Evolutionary conservation across 1,284 basidiomycete genomes (phyloP).

Genomic region (Austropuccinia psidii): DNA sequence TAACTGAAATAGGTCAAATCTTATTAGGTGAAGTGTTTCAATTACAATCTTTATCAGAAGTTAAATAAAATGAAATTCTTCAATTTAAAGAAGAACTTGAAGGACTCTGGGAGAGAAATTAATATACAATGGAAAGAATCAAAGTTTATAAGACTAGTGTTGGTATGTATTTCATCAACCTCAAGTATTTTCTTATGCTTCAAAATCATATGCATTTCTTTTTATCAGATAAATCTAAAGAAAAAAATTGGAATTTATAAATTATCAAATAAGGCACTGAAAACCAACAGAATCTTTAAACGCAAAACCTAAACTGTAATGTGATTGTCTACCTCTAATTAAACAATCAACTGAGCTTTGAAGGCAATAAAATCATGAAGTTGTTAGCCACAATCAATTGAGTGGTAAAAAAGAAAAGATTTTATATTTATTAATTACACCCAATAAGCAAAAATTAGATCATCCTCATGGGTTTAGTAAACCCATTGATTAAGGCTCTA

Average conservation of each 20-base stretch:
- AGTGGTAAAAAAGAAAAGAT: slow-evolving; percentile 35
- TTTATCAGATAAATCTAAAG: slow-evolving; percentile 66
- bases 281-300: slow-evolving; percentile 62
- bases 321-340: slow-evolving; percentile 71
- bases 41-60: slow-evolving; percentile 72
- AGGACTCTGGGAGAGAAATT: slow-evolving; percentile 61
- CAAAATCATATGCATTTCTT: slow-evolving; percentile 28
- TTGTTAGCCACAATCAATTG: background rate
- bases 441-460: slow-evolving; percentile 34
- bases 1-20: slow-evolving; percentile 88
- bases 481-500: slow-evolving; percentile 13
- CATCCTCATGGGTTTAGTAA: slow-evolving; percentile 19
- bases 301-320: slow-evolving; percentile 62
- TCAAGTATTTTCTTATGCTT: background rate
- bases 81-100: slow-evolving; percentile 80
- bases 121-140: slow-evolving; percentile 62
- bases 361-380: slow-evolving; percentile 62
- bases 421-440: slow-evolving; percentile 38
- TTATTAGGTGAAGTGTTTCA: slow-evolving; percentile 78
- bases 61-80: slow-evolving; percentile 78
- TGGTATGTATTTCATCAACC: slow-evolving; percentile 54
- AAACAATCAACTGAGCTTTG: slow-evolving; percentile 65
- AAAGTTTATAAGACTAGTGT: slow-evolving; percentile 67
- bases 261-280: slow-evolving; percentile 81
- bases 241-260: slow-evolving; percentile 98